These are phyloP conservation scores for Fraxinus sp. DNA, from an alignment of 305 asterid species.

Conservation along the genomic window DNA sequence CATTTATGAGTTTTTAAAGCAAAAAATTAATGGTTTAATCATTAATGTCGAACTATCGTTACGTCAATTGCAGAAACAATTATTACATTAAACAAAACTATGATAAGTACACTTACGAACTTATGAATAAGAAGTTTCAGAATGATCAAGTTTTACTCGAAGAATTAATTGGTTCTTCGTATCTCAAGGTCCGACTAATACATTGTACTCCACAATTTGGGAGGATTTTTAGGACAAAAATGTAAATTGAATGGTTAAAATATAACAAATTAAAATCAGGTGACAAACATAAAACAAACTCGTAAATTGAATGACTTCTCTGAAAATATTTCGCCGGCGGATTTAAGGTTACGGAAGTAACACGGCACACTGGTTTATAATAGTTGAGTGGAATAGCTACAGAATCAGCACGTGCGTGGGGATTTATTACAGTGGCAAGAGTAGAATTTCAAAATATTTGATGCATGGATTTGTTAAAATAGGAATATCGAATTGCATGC, in stretches of 20 bases:
- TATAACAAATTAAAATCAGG: not conserved
- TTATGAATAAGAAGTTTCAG: not conserved
- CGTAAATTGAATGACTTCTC: not conserved
- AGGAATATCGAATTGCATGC: not conserved
- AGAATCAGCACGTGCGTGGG: slow-evolving; percentile 37
- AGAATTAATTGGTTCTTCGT: not conserved
- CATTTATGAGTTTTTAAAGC: not conserved
- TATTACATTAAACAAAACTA: not conserved
- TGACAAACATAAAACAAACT: not conserved
- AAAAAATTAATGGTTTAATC: not conserved
- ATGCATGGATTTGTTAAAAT: not conserved
- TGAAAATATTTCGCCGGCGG: not conserved
- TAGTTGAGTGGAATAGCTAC: slow-evolving; percentile 24
- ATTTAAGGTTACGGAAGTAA: slow-evolving; percentile 12
- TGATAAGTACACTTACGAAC: not conserved
- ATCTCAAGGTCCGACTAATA: not conserved
- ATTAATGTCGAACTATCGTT: not conserved
- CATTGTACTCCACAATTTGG: not conserved
- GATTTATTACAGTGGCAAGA: not conserved
- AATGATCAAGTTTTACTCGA: not conserved
- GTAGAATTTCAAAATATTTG: slow-evolving; percentile 7
- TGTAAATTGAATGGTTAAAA: not conserved
- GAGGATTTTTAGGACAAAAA: not conserved
- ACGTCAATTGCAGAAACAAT: not conserved
- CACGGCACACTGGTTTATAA: slow-evolving; percentile 5